phyloP scores from a whole-genome alignment of 176 grass and related monocot species.

The Melocanna baccifera region DNA sequence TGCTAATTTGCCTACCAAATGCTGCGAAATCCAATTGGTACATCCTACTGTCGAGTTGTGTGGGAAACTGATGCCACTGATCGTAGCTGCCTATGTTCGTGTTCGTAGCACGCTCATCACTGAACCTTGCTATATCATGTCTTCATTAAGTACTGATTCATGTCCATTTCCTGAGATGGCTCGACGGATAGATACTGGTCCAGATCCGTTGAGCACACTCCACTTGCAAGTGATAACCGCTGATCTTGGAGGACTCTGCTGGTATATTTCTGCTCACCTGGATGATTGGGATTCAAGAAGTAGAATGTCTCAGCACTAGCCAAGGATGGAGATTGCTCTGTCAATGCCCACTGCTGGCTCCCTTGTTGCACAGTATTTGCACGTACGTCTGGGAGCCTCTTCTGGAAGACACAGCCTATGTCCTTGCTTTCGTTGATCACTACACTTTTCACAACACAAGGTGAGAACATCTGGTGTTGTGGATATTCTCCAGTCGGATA shows the following conservation, averaged over 20 bases:
- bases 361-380: neutral
- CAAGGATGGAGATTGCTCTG: neutral
- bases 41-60: neutral
- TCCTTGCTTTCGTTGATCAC: neutral
- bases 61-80: slow-evolving; percentile 24
- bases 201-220: slow-evolving; percentile 1
- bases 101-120: neutral
- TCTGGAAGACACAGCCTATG: neutral
- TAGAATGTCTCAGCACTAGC: neutral
- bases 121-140: neutral
- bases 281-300: slow-evolving; percentile 4
- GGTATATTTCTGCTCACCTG: neutral
- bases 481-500: slow-evolving; percentile 23
- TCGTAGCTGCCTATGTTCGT: neutral
- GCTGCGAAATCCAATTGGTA: slow-evolving; percentile 22
- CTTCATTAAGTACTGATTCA: neutral
- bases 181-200: slow-evolving; percentile 4
- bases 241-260: neutral
- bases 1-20: neutral
- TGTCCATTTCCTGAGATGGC: neutral
- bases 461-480: neutral
- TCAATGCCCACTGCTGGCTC: neutral
- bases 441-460: slow-evolving; percentile 8
- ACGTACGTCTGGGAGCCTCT: neutral
- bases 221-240: neutral